Conservation (phyloP, 768 basidiomycete species). For the Chlorophyllum brunneum region DNA sequence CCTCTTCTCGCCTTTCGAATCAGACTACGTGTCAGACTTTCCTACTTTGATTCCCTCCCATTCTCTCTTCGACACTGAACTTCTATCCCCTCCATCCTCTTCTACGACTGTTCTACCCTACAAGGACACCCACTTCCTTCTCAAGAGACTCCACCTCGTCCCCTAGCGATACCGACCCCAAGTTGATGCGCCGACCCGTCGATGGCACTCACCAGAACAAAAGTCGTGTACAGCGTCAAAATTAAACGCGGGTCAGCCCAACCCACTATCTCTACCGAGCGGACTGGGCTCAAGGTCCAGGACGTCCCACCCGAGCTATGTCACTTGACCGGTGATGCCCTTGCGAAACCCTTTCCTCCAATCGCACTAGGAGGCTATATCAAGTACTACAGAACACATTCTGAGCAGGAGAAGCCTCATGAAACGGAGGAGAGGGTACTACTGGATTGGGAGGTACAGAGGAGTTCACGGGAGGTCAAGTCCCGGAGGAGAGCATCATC, state of each 20-base stretch:
- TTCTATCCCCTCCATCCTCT: too few relatives aligned
- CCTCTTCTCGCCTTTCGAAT: background rate
- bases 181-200: background rate
- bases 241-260: constrained; percentile 2
- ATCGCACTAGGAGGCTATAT: constrained; percentile 39
- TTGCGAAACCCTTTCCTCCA: constrained; percentile 32
- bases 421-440: background rate
- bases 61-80: too few relatives aligned
- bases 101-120: too few relatives aligned
- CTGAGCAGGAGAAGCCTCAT: background rate
- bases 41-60: background rate
- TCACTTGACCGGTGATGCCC: constrained; percentile 11
- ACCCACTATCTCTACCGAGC: background rate
- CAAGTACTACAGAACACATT: constrained; percentile 30
- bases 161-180: background rate
- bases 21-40: constrained; percentile 10
- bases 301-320: constrained; percentile 9
- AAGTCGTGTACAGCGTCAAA: constrained; percentile 8
- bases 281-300: constrained; percentile 8
- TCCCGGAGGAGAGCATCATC: constrained; percentile 1
- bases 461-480: constrained; percentile 6
- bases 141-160: background rate
- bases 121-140: too few relatives aligned
- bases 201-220: constrained; percentile 8
- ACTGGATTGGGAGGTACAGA: constrained; percentile 11